These are phyloP conservation scores for Mycena capillaripes DNA, from an alignment of 768 basidiomycete genomes.

Conservation along the genomic window DNA sequence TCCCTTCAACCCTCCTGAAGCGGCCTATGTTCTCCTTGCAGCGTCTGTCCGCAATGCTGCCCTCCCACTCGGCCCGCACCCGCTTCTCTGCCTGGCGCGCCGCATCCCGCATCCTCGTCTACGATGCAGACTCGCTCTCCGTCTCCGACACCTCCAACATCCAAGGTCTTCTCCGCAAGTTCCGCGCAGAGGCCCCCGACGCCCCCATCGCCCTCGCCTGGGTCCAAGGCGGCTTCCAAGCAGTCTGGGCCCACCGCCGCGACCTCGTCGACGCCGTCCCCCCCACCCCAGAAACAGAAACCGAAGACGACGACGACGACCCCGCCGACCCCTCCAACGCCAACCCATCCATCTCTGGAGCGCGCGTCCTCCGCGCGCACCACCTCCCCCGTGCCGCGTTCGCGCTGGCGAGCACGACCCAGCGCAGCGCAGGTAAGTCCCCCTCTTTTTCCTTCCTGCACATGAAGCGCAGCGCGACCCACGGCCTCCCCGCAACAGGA, in stretches of 20 bases:
- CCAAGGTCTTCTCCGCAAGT: conserved; percentile 81
- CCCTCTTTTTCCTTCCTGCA: conserved; percentile 25
- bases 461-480: conserved; percentile 12
- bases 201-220: conserved; percentile 73
- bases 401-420: conserved; percentile 61
- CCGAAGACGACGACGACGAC: conserved; percentile 55
- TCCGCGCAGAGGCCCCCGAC: conserved; percentile 64
- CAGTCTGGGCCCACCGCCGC: conserved; percentile 68
- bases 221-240: conserved; percentile 87
- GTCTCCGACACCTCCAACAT: conserved; percentile 79
- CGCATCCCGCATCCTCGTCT: conserved; percentile 79
- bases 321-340: conserved; percentile 29
- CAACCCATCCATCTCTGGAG: no score
- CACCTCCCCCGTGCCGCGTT: conserved; percentile 78
- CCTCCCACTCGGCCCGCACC: conserved; percentile 66
- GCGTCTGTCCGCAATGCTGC: conserved; percentile 86
- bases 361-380: conserved; percentile 63
- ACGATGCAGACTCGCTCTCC: conserved; percentile 82
- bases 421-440: conserved; percentile 41
- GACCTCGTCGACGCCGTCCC: conserved; percentile 67
- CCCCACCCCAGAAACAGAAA: conserved; percentile 64
- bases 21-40: conserved; percentile 88
- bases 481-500: conserved; percentile 22
- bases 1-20: conserved; percentile 95
- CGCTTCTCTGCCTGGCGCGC: conserved; percentile 73